Conservation (phyloP, 2,329 filamentous ascomycete species). For the Pseudopithomyces chartarum region DNA sequence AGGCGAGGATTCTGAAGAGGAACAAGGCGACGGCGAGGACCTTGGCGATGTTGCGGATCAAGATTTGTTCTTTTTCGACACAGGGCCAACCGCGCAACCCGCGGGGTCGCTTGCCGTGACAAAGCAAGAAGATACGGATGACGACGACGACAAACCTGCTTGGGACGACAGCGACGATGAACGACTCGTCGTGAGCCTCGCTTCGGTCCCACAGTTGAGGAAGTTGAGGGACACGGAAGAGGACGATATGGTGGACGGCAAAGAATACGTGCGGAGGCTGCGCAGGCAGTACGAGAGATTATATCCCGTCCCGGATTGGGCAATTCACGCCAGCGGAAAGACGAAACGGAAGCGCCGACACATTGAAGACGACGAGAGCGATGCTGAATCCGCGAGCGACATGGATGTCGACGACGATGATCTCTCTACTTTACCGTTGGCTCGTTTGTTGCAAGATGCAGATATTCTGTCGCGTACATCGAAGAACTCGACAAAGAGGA, state of each 20-base stretch:
- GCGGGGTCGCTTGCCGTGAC: slow-evolving; percentile 48
- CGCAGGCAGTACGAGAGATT: slow-evolving; percentile 75
- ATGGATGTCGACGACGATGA: slow-evolving; percentile 54
- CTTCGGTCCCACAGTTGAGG: slow-evolving; percentile 73
- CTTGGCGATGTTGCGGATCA: slow-evolving; percentile 75
- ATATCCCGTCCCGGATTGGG: slow-evolving; percentile 67
- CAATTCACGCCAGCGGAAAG: slow-evolving; percentile 50
- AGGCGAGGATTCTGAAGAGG: slow-evolving; percentile 45
- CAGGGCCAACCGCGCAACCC: slow-evolving; percentile 56
- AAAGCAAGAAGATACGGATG: slow-evolving; percentile 46
- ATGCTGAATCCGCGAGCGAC: slow-evolving; percentile 60
- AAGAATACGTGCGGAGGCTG: slow-evolving; percentile 81
- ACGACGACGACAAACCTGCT: slow-evolving; percentile 57
- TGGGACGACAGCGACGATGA: slow-evolving; percentile 99
- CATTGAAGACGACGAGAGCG: slow-evolving; percentile 47
- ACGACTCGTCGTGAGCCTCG: slow-evolving; percentile 79
- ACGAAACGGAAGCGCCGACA: slow-evolving; percentile 55
- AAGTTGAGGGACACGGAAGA: slow-evolving; percentile 81
- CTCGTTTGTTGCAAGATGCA: slow-evolving; percentile 77
- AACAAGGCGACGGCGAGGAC: slow-evolving; percentile 51
- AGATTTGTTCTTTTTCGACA: slow-evolving; percentile 85
- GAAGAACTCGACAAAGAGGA: slow-evolving; percentile 60
- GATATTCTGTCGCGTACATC: slow-evolving; percentile 65
- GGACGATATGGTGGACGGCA: slow-evolving; percentile 85
- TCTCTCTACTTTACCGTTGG: slow-evolving; percentile 75